Conservation (phyloP, 768 basidiomycete species). For the Rhizopogon vulgaris region DNA sequence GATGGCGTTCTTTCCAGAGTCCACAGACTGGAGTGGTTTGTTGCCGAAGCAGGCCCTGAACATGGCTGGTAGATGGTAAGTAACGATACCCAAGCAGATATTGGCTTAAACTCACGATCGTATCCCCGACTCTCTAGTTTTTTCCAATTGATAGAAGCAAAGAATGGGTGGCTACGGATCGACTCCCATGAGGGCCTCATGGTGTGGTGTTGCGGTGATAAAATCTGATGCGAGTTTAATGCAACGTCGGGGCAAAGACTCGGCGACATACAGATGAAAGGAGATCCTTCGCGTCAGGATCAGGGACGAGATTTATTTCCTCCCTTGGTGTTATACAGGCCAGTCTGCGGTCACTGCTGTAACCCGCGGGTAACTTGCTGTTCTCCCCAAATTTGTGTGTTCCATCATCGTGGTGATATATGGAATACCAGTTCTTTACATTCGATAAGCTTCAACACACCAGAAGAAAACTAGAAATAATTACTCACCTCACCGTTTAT, state of each 20-base stretch:
- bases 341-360: neutral
- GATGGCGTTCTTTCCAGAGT: neutral
- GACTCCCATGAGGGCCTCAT: slow-evolving; percentile 6
- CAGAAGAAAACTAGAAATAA: neutral
- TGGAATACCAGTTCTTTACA: slow-evolving; percentile 4
- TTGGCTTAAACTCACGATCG: slow-evolving; percentile 1
- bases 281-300: slow-evolving; percentile 6
- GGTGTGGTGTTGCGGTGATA: neutral
- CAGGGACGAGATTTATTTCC: slow-evolving; percentile 2
- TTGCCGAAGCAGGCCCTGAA: neutral
- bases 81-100: neutral
- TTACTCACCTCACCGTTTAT: slow-evolving; percentile 5
- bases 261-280: neutral
- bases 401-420: neutral
- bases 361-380: neutral
- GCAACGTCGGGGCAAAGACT: neutral
- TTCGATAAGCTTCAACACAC: neutral
- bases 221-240: neutral
- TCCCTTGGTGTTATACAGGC: neutral
- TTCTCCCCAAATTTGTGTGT: neutral
- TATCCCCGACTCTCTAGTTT: slow-evolving; percentile 5
- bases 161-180: slow-evolving; percentile 7
- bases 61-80: neutral
- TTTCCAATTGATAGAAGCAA: slow-evolving; percentile 3
- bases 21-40: neutral